Percentiles rank a stretch among this genome's conserved stretches.
phyloP scores from a whole-genome alignment of 1,284 basidiomycete genomes.

The Fomitiporia mediterranea region DNA sequence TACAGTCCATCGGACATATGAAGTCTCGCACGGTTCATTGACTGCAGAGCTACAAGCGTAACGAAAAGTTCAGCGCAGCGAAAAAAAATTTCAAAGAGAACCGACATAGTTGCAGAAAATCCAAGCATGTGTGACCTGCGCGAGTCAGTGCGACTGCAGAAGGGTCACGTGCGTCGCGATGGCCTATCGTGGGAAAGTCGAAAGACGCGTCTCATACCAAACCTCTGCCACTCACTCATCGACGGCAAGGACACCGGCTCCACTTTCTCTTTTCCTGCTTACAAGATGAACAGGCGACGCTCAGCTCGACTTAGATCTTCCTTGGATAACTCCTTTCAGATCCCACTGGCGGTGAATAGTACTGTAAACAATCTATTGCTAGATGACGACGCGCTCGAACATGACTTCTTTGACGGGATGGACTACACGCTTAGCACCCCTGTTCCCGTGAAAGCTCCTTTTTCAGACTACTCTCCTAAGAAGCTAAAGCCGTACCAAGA shows the following conservation, averaged over 20 bases:
- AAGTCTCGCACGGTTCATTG: too few species aligned
- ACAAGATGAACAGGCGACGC: constrained; percentile 7
- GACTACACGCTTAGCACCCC: constrained; percentile 17
- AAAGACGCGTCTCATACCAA: neutral
- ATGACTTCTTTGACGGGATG: constrained; percentile 15
- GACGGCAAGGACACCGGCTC: neutral
- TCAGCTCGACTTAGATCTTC: neutral
- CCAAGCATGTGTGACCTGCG: too few species aligned
- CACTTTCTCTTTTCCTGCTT: neutral
- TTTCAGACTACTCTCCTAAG: neutral
- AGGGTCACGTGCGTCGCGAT: neutral
- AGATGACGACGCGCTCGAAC: constrained; percentile 13
- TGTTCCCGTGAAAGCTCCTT: neutral
- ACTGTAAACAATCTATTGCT: constrained; percentile 15
- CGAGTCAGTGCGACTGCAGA: too few species aligned
- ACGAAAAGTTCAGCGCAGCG: too few species aligned
- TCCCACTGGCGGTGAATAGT: constrained; percentile 10
- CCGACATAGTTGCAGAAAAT: too few species aligned
- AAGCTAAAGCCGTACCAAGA: neutral
- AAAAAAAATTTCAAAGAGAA: too few species aligned
- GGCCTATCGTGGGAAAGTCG: neutral
- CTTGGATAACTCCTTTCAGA: constrained; percentile 17
- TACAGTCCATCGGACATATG: too few species aligned
- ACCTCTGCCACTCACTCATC: neutral
- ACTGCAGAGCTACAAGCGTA: too few species aligned